Evolutionary conservation across 106 monocot genomes (phyloP), one percentile per base, ranked within the genome.

Genomic region (Dendrobium huoshanense): DNA sequence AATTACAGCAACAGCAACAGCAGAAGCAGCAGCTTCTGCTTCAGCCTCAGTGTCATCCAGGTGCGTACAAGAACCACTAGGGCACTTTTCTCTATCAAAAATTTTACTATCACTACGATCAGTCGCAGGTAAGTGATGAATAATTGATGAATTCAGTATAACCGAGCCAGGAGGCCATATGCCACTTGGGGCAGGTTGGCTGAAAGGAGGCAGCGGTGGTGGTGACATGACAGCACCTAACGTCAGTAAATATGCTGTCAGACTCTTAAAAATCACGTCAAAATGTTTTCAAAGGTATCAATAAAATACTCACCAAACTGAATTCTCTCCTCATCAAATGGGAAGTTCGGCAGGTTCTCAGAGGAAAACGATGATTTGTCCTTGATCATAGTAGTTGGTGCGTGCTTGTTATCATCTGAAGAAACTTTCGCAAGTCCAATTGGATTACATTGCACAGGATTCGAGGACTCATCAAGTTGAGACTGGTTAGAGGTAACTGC

Each of bases 11-110:
- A 94, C 94, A 75, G 97, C 97, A 72, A 98, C 89, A 73, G 97
- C 97, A 70, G 94, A 98, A 87, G 97, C 97, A 82, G 97, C 97
- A 51, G 96, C 95, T 85, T 95, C 95, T 74, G 95, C 96, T 85
- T 94, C 93, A 75, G 85, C 88, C 42, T 90, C 96, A 31, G 85
- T 84, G 80, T 96, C 94, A 73, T 92, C 94, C 29, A 94, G 47
- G 79, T 82, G 86, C 27, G 79, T 68, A 90, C 75, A 80, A 68
- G 90, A 77, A 73, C 87, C 89, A 54, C 79, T 81, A 27, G 75
- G 22, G 33, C 65, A 29, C 56, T 86, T 91, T 54, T 84, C 91
- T 85, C 91, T 88, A 61, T 91, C 89, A 78, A 86, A 88, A 75
- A 90, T 86, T 55, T 81, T 80, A 37, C 73, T 72, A 56, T 55